Base-by-base conservation (phyloP, 2,329 filamentous ascomycete genomes). In the Sarocladium oryzae region DNA sequence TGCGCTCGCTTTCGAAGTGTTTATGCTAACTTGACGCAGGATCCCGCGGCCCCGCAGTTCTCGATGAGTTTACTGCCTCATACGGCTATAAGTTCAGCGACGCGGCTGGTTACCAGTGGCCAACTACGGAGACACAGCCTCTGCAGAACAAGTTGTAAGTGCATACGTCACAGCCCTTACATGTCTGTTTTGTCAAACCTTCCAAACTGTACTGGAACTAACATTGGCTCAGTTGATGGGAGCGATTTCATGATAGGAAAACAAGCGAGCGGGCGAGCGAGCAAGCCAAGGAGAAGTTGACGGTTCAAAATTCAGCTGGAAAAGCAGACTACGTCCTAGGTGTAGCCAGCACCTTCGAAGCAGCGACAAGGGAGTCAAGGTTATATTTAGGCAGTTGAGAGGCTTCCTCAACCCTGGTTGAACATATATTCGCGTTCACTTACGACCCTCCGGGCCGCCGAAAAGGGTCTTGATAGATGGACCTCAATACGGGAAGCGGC, bases 61-160 rank as follows among this genome's bases (percentile, higher is more conserved):
- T 99, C 52, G 93, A 99, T 62, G 93, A 99, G 74, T 99, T 99
- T 75, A 97, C 92, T 28, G 87, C 91, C 36, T 96, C 91, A 5
- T 99, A 96, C 67, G 93, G 93, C 57, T 99, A 99, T 80, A 96
- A 96, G 72, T 99, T 99, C 77, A 95, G 88, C 66, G 93, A 99
- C 63, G 89, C 91, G 55, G 88, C 91, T 60, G 91, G 91, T 52
- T 96, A 96, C 75, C 89, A 95, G 72, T 96, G 91, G 91, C 89
- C 89, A 32, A 87, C 88, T 53, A 89, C 86, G 53, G 83, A 84
- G 56, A 81, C 82, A 30, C 75, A 78, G 53, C 63, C 68, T 37
- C 73, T 72, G 37, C 73, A 73, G 45, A 91, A 89, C 78, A 90
- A 91, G 78, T 82, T 95, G 78, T 95, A 84, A 82, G 77, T 78